A percentile compares a stretch with the other conserved stretches of the same genome.
phyloP scores from a whole-genome alignment of 805 yeast species.

The Cyberlindnera bimundalis region DNA sequence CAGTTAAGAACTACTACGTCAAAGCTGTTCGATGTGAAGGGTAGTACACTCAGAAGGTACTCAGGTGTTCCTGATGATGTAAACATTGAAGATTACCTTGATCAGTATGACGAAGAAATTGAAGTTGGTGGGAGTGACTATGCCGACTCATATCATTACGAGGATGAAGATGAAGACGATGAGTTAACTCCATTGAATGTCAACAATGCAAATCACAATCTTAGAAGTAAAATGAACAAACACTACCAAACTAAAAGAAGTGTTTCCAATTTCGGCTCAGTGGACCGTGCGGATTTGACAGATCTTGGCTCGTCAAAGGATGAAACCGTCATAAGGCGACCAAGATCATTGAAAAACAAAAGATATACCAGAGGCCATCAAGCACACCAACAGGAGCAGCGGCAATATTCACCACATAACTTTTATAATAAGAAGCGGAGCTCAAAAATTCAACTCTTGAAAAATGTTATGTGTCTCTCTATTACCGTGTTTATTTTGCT shows the following conservation, averaged over 20 bases:
- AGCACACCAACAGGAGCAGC: constrained; percentile 21
- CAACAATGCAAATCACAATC: constrained; percentile 20
- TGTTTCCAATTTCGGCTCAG: constrained; percentile 18
- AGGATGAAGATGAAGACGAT: constrained; percentile 27
- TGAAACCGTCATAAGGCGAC: constrained; percentile 7
- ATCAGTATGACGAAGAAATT: constrained; percentile 39
- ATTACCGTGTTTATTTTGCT: constrained; percentile 45
- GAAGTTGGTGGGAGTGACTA: constrained; percentile 32
- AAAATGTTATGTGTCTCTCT: constrained; percentile 33
- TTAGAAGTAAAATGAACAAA: constrained; percentile 19
- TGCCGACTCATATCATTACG: constrained; percentile 29
- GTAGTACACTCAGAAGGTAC: constrained; percentile 67
- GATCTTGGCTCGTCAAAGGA: constrained; percentile 13
- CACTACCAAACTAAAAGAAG: constrained; percentile 29
- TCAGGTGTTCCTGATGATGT: constrained; percentile 67
- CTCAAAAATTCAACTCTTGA: constrained; percentile 32
- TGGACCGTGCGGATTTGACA: constrained; percentile 13
- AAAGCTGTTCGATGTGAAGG: constrained; percentile 67
- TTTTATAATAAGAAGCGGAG: constrained; percentile 32
- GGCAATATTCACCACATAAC: constrained; percentile 45
- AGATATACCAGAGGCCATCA: constrained; percentile 23
- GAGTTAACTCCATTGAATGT: constrained; percentile 28
- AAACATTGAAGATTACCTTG: constrained; percentile 41
- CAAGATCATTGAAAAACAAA: constrained; percentile 9
- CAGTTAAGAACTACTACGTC: constrained; percentile 67